A percentile compares a stretch with the other conserved stretches of the same genome.
These are phyloP conservation scores for Saccharomyces hybrid DNA, from an alignment of 1,139 yeast genomes.

Conservation along the genomic window DNA sequence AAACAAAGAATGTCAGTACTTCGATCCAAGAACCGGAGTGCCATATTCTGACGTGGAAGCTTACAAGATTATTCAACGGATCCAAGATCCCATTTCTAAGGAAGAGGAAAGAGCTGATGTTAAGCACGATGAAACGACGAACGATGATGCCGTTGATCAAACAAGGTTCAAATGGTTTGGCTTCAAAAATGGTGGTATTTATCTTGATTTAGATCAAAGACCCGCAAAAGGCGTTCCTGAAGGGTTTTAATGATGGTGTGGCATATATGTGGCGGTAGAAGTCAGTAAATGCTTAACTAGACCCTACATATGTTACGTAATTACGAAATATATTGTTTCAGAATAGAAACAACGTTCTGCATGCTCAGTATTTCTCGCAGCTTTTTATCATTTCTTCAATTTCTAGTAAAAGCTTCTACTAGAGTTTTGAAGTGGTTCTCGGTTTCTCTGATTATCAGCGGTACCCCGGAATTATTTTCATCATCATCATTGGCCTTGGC, in stretches of 20 bases:
- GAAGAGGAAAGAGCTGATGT: constrained; percentile 13
- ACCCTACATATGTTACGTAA: too few relatives aligned
- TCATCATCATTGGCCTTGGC: not conserved
- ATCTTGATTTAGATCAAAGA: constrained; percentile 44
- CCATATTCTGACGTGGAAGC: constrained; percentile 82
- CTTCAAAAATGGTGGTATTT: constrained; percentile 58
- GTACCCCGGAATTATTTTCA: constrained; percentile 9
- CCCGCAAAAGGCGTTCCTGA: constrained; percentile 89
- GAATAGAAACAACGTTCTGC: not conserved
- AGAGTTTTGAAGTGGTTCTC: constrained; percentile 24
- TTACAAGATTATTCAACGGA: constrained; percentile 57
- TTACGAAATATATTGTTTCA: too few relatives aligned
- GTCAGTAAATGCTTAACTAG: not conserved
- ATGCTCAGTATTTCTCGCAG: too few relatives aligned
- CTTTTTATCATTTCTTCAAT: too few relatives aligned
- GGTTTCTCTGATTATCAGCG: constrained; percentile 24
- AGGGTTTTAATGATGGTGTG: constrained; percentile 44
- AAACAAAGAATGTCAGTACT: constrained; percentile 73
- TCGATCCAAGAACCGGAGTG: constrained; percentile 80
- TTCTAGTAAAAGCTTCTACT: constrained; percentile 26
- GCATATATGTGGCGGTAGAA: not conserved
- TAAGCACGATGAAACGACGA: not conserved
- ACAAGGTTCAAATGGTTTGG: constrained; percentile 59
- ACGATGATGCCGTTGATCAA: constrained; percentile 13
- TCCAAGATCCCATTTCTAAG: constrained; percentile 47